A percentile compares a stretch with the other conserved stretches of the same genome.
Evolutionary conservation across 495 filamentous ascomycete species (phyloP).

Genomic region (Annulohypoxylon nitens): DNA sequence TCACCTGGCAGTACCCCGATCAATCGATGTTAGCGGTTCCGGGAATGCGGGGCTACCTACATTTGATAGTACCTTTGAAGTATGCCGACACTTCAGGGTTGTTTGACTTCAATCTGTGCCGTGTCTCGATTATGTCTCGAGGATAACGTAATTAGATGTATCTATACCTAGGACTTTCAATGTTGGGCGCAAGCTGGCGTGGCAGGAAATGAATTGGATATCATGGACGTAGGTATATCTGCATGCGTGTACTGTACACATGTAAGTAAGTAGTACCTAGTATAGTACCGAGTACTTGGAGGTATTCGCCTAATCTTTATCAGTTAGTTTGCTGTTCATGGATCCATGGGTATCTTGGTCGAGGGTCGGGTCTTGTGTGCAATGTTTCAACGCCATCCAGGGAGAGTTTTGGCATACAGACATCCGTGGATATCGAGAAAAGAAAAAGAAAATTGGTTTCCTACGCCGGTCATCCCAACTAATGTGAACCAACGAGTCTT

Average conservation of each 20-base stretch:
- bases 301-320: not conserved
- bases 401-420: too few relatives aligned
- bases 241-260: too few relatives aligned
- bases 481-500: slow-evolving; percentile 16
- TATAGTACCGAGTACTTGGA: too few relatives aligned
- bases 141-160: not conserved
- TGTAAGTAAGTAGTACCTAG: too few relatives aligned
- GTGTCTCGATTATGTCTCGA: too few relatives aligned
- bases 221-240: too few relatives aligned
- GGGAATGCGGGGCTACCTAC: not conserved
- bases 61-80: not conserved
- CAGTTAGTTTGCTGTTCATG: not conserved
- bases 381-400: too few relatives aligned
- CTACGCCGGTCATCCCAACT: slow-evolving; percentile 24
- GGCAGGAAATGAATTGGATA: not conserved
- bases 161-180: not conserved
- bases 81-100: too few relatives aligned
- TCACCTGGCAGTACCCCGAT: not conserved
- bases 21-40: not conserved
- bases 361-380: too few relatives aligned
- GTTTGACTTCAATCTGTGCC: too few relatives aligned
- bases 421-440: not conserved
- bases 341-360: not conserved
- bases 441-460: not conserved
- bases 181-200: not conserved